These are phyloP conservation scores for Thyridium curvatum DNA, from an alignment of 2,329 filamentous ascomycete genomes.

Conservation along the genomic window DNA sequence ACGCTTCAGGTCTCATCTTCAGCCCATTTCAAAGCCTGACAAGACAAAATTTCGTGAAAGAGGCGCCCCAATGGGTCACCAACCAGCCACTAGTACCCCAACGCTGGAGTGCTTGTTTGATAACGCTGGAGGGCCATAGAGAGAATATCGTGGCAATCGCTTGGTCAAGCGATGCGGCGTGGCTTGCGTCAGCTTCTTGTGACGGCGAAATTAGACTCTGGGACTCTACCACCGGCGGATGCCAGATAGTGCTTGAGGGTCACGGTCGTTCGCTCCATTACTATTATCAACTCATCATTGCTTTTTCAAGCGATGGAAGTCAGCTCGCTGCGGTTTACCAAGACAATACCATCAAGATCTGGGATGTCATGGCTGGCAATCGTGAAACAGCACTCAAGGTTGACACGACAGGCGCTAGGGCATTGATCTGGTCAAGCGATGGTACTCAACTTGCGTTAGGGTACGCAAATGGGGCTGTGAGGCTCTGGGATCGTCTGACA, in stretches of 20 bases:
- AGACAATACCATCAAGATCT: too few relatives aligned
- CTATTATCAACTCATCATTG: too few relatives aligned
- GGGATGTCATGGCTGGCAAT: too few relatives aligned
- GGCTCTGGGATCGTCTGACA: too few relatives aligned
- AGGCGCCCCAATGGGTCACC: constrained; percentile 11
- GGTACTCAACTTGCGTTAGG: too few relatives aligned
- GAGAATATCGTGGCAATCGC: neutral
- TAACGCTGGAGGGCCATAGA: constrained; percentile 12
- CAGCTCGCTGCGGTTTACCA: too few relatives aligned
- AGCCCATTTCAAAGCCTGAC: constrained; percentile 16
- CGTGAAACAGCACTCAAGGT: too few relatives aligned
- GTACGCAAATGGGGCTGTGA: too few relatives aligned
- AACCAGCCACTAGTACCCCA: constrained; percentile 2
- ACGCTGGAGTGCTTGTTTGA: constrained; percentile 6
- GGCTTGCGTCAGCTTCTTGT: constrained; percentile 1
- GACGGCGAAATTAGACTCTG: constrained; percentile 1
- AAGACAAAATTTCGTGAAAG: constrained; percentile 7
- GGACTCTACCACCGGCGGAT: constrained; percentile 2
- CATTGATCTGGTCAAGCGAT: too few relatives aligned
- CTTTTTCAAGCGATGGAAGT: too few relatives aligned
- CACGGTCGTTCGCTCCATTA: too few relatives aligned
- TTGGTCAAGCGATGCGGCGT: constrained; percentile 2
- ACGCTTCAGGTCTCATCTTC: constrained; percentile 24
- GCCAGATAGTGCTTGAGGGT: neutral
- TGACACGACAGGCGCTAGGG: too few relatives aligned